phyloP scores from a whole-genome alignment of 2,329 filamentous ascomycete genomes.

The Nemania serpens region DNA sequence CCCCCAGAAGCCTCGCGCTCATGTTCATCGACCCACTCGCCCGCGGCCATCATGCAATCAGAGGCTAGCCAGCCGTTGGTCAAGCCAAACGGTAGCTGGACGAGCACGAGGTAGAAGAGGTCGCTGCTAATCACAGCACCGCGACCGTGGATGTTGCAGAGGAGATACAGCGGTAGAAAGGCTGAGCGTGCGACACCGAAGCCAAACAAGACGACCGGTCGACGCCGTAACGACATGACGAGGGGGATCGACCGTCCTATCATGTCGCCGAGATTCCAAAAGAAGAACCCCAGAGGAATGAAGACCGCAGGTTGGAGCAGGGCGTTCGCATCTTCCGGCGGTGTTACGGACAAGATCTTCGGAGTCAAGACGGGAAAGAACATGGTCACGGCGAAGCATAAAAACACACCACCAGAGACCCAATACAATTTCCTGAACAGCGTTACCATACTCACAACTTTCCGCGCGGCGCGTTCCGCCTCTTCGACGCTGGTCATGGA shows the following conservation, averaged over 20 bases:
- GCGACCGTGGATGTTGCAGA: constrained; percentile 83
- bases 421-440: constrained; percentile 81
- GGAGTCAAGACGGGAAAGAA: constrained; percentile 91
- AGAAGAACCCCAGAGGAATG: constrained; percentile 85
- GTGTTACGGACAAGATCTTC: constrained; percentile 59
- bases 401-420: constrained; percentile 74
- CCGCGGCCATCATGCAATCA: constrained; percentile 88
- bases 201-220: constrained; percentile 70
- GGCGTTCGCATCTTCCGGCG: constrained; percentile 50
- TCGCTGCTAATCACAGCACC: constrained; percentile 80
- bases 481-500: constrained; percentile 58
- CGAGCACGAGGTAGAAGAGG: constrained; percentile 81
- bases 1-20: constrained; percentile 89
- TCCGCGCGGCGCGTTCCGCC: constrained; percentile 55
- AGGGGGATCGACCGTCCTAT: constrained; percentile 71
- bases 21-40: constrained; percentile 77
- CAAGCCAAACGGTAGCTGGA: constrained; percentile 82
- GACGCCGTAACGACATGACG: constrained; percentile 58
- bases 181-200: constrained; percentile 66
- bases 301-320: constrained; percentile 77
- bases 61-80: constrained; percentile 88
- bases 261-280: constrained; percentile 93
- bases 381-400: constrained; percentile 88
- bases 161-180: constrained; percentile 83
- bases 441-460: constrained; percentile 58